Conservation (phyloP, 352 stramenopile genomes). For the Sclerospora graminicola region DNA sequence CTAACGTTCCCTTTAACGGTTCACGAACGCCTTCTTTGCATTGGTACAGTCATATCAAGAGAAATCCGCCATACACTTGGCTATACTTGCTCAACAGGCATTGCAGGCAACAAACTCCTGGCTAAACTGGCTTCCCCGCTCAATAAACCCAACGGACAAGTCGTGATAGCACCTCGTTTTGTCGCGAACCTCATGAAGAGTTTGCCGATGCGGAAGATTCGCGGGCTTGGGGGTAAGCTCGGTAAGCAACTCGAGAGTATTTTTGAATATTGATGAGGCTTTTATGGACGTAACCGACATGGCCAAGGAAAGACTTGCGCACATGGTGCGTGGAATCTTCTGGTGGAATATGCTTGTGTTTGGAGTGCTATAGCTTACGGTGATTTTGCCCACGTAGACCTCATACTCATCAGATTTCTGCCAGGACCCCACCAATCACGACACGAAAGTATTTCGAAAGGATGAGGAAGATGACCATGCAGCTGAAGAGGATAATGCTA, state of each 20-base stretch:
- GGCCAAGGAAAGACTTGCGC: constrained; percentile 38
- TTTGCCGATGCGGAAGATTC: constrained; percentile 63
- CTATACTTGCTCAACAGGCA: constrained; percentile 74
- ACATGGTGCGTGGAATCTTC: constrained; percentile 17
- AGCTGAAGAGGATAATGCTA: constrained; percentile 5
- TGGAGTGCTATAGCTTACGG: background rate
- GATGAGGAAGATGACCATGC: constrained; percentile 18
- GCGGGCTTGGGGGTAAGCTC: constrained; percentile 67
- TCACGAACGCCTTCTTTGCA: constrained; percentile 52
- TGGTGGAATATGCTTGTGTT: background rate
- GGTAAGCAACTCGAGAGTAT: constrained; percentile 57
- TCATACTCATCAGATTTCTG: constrained; percentile 54
- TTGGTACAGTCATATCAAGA: constrained; percentile 49
- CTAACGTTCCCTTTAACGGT: constrained; percentile 50
- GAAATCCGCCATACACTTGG: constrained; percentile 66
- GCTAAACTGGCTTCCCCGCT: constrained; percentile 69
- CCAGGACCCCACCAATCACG: constrained; percentile 33
- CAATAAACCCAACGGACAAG: constrained; percentile 78
- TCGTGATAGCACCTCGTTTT: constrained; percentile 57
- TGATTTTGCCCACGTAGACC: constrained; percentile 15
- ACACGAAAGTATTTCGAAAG: constrained; percentile 56
- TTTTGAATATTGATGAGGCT: constrained; percentile 65
- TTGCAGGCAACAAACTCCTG: constrained; percentile 70
- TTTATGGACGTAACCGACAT: constrained; percentile 74
- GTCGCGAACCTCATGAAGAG: constrained; percentile 52